These are phyloP conservation scores for Kurtzmaniella natalensis DNA, from an alignment of 1,139 yeast species.

Conservation along the genomic window DNA sequence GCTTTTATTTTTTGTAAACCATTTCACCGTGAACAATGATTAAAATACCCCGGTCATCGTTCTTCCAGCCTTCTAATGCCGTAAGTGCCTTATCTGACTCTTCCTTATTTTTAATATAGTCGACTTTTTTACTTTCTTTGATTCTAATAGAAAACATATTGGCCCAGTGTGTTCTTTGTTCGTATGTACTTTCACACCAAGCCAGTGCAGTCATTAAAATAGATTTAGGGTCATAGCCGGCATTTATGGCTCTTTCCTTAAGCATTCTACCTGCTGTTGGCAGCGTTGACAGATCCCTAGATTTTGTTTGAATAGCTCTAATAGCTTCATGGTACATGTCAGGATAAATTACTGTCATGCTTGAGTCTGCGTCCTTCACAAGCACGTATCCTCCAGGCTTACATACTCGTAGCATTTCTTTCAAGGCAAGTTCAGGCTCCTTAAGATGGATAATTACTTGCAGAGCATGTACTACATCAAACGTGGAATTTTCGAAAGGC, in stretches of 20 bases:
- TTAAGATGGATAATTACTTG: conserved; percentile 36
- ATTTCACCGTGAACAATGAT: conserved; percentile 1
- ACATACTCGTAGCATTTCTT: conserved; percentile 30
- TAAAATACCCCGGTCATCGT: neutral
- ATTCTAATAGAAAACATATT: neutral
- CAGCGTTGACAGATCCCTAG: conserved; percentile 12
- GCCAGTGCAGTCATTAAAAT: neutral
- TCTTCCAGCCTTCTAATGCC: neutral
- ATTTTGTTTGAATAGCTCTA: conserved; percentile 9
- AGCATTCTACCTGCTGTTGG: conserved; percentile 15
- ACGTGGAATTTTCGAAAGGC: conserved; percentile 30
- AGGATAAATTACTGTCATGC: conserved; percentile 17
- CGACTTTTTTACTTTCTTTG: neutral
- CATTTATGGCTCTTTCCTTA: conserved; percentile 15
- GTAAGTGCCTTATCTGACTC: neutral
- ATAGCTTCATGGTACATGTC: conserved; percentile 13
- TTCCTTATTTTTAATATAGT: neutral
- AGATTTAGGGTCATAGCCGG: conserved; percentile 14
- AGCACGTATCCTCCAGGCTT: conserved; percentile 37
- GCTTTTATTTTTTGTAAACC: conserved; percentile 1
- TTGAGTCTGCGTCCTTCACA: conserved; percentile 28
- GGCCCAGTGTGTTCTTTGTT: neutral
- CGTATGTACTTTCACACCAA: neutral
- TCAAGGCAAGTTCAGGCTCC: conserved; percentile 26
- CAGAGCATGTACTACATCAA: conserved; percentile 36